Percentiles rank a stretch among this genome's conserved stretches.
Evolutionary conservation across 441 rosid genomes (phyloP).

Genomic region (Codiaeum variegatum): DNA sequence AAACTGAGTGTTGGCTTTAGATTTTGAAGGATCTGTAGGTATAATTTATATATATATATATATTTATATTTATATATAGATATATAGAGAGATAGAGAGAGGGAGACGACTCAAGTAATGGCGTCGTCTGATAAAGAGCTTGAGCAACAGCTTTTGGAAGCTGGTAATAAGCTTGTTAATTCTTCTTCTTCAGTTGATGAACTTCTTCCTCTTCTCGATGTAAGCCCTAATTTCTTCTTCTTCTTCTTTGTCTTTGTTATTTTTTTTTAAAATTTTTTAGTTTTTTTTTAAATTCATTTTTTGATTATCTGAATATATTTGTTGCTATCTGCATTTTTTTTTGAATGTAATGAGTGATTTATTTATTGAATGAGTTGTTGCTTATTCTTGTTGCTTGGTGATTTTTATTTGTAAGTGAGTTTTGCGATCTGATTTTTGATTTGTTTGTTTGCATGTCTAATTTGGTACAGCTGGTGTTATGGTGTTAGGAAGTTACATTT

Average conservation of each 20-base stretch:
- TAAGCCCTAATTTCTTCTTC: conserved; percentile 33
- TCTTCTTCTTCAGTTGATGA: conserved; percentile 66
- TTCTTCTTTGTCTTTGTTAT: neutral
- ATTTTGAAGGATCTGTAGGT: conserved; percentile 38
- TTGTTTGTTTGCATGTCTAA: neutral
- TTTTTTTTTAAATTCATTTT: neutral
- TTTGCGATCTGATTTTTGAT: neutral
- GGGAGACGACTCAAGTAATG: conserved; percentile 25
- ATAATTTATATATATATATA: neutral
- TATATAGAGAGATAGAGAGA: conserved; percentile 6
- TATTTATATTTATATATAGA: conserved; percentile 8
- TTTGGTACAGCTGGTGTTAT: neutral
- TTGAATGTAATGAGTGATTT: neutral
- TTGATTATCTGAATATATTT: neutral
- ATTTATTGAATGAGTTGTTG: neutral
- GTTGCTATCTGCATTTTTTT: neutral
- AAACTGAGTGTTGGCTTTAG: conserved; percentile 24
- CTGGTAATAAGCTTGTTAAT: conserved; percentile 61
- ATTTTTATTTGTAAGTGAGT: neutral
- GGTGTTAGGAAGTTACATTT: neutral
- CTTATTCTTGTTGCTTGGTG: neutral
- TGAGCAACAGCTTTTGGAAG: conserved; percentile 66
- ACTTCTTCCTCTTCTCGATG: conserved; percentile 87
- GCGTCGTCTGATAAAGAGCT: conserved; percentile 58
- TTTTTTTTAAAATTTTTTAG: neutral